Base-by-base conservation (phyloP, 140 eudicot genomes). In the Flaveria floridana region DNA sequence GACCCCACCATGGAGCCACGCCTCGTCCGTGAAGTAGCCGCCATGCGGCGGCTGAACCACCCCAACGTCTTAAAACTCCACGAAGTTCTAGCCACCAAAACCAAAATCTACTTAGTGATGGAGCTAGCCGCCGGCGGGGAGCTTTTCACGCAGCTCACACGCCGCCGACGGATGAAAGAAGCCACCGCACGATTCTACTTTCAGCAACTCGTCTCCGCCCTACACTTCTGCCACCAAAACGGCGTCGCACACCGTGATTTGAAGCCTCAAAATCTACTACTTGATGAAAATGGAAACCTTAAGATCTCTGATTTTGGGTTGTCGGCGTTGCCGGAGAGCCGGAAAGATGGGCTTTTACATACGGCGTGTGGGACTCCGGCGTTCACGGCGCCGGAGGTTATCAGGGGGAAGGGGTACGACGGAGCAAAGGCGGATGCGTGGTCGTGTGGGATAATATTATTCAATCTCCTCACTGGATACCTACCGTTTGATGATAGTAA, bases 321-420 rank as follows among this genome's bases (percentile, higher is more conserved):
- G 6, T 87, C 96, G 23, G 95, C 96, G 44, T 76, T 90, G 18
- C 85, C 84, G 6, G 93, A 87, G 9, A 87, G 83, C 10, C 70
- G 65, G 1, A 68, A 67, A 21, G 82, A 79, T 30, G 85, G 87
- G 0, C 50, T 90, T 12, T 61, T 87, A 1, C 86, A 86, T 66
- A 90, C 96, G 2, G 86, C 95, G 20, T 90, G 96, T 55, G 96
- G 96, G 1, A 90, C 96, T 3, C 96, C 96, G 71, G 95, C 95
- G 2, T 90, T 83, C 61, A 85, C 95, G 2, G 96, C 95, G 10
- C 96, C 96, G 65, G 96, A 90, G 77, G 85, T 90, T 3, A 76
- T 87, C n/a, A 70, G 84, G 0, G 82, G 95, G 1, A 82, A 75
- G 64, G 95, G 95, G 3, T 90, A 90, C 59, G 95, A 90, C 23